These are phyloP conservation scores for Coemansia sp. DNA, from an alignment of 192 early-diverging fungal genomes.

Conservation along the genomic window DNA sequence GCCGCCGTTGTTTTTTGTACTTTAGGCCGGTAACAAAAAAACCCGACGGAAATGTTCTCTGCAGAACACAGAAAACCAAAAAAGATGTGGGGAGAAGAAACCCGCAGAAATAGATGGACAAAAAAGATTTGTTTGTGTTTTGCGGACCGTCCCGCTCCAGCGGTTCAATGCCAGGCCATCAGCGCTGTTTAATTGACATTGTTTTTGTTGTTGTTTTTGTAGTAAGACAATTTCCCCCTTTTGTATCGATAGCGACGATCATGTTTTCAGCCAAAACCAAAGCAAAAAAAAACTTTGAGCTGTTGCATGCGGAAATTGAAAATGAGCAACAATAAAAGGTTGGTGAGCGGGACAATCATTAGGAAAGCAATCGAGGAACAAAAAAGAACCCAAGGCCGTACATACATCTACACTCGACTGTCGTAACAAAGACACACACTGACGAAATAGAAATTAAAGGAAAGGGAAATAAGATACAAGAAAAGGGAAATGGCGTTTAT, in stretches of 20 bases:
- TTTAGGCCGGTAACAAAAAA: too few relatives aligned
- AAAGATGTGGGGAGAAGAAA: background rate
- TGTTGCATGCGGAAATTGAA: slow-evolving; percentile 7
- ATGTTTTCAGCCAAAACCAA: background rate
- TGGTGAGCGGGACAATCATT: background rate
- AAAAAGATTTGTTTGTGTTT: background rate
- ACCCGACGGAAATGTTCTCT: too few relatives aligned
- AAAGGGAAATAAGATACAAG: background rate
- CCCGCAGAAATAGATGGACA: too few relatives aligned
- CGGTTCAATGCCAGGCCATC: too few relatives aligned
- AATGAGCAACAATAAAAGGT: background rate
- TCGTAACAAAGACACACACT: background rate
- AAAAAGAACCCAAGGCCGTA: background rate
- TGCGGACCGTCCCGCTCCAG: too few relatives aligned
- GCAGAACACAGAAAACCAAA: too few relatives aligned
- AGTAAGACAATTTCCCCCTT: background rate
- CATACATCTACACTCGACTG: background rate
- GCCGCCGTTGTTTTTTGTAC: too few relatives aligned
- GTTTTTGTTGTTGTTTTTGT: background rate
- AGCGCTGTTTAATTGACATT: background rate
- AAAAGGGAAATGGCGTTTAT: background rate
- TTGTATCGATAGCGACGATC: background rate
- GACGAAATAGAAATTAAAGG: background rate
- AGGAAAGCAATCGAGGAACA: background rate
- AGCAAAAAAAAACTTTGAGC: background rate